A percentile compares a stretch with the other conserved stretches of the same genome.
These are phyloP conservation scores for Arthrinium phaeospermum DNA, from an alignment of 2,329 filamentous ascomycete species.

Conservation along the genomic window DNA sequence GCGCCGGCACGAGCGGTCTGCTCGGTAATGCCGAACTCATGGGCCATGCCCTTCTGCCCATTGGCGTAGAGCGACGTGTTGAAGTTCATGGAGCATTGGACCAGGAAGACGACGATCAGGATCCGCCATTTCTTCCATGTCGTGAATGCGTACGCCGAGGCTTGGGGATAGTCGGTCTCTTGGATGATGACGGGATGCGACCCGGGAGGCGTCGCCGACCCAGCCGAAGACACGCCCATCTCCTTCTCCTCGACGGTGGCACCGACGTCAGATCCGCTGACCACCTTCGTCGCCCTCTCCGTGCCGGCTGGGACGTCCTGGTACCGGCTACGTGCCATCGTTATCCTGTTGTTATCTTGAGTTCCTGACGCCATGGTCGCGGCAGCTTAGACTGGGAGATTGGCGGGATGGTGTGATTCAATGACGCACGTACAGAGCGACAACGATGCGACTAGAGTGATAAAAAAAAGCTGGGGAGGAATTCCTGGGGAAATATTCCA, in stretches of 20 bases:
- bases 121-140: constrained; percentile 58
- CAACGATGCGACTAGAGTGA: neutral
- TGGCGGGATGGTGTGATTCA: neutral
- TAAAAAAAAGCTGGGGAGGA: neutral
- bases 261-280: neutral
- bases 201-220: neutral
- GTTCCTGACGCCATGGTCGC: neutral
- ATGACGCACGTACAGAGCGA: neutral
- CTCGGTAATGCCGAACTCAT: constrained; percentile 51
- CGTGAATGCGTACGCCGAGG: constrained; percentile 51
- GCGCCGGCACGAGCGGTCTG: constrained; percentile 54
- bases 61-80: constrained; percentile 60
- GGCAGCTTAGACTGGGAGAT: neutral
- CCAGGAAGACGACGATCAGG: constrained; percentile 55
- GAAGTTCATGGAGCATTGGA: constrained; percentile 62
- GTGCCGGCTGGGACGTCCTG: neutral
- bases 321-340: neutral
- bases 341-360: constrained; percentile 5
- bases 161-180: constrained; percentile 53
- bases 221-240: neutral
- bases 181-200: constrained; percentile 39
- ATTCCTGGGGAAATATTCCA: neutral
- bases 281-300: neutral
- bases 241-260: neutral
- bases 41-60: constrained; percentile 49